These are phyloP conservation scores for Trypanosoma platydactyli DNA, from an alignment of 208 protist species.

Conservation along the genomic window DNA sequence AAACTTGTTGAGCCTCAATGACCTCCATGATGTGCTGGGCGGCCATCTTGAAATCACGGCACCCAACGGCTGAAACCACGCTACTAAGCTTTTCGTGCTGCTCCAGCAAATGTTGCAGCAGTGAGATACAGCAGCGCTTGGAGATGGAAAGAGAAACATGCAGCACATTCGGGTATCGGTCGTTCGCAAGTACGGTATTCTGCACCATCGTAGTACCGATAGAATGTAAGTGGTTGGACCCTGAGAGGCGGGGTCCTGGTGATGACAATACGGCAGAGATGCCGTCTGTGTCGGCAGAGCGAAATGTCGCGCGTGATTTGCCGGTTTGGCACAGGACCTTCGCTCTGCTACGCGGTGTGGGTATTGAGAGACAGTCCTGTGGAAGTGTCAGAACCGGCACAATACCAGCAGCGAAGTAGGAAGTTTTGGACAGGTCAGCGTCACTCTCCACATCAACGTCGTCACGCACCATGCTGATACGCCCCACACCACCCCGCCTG, in stretches of 20 bases:
- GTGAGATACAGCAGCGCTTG: slow-evolving; percentile 20
- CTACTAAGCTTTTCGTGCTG: slow-evolving; percentile 23
- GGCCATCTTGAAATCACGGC: slow-evolving; percentile 14
- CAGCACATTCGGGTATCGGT: not conserved
- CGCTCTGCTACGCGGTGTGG: not conserved
- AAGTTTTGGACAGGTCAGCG: not conserved
- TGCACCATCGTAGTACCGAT: not conserved
- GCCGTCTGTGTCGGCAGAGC: not conserved
- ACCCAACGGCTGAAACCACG: slow-evolving; percentile 6
- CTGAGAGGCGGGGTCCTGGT: not conserved
- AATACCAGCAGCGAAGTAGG: slow-evolving; percentile 13
- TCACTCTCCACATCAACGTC: not conserved
- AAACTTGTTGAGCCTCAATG: not conserved
- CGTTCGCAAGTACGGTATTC: not conserved
- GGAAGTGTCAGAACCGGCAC: slow-evolving; percentile 18
- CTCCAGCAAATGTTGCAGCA: slow-evolving; percentile 28
- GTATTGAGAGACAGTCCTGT: not conserved
- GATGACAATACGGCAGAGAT: not conserved
- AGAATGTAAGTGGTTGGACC: not conserved
- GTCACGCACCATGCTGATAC: not conserved
- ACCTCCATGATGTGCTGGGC: slow-evolving; percentile 4
- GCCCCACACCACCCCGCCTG: not conserved
- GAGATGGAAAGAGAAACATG: slow-evolving; percentile 26
- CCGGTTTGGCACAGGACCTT: not conserved
- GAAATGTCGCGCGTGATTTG: not conserved